Evolutionary conservation across 2,329 filamentous ascomycete species (phyloP).

Genomic region (Chaetothyriales sp.): DNA sequence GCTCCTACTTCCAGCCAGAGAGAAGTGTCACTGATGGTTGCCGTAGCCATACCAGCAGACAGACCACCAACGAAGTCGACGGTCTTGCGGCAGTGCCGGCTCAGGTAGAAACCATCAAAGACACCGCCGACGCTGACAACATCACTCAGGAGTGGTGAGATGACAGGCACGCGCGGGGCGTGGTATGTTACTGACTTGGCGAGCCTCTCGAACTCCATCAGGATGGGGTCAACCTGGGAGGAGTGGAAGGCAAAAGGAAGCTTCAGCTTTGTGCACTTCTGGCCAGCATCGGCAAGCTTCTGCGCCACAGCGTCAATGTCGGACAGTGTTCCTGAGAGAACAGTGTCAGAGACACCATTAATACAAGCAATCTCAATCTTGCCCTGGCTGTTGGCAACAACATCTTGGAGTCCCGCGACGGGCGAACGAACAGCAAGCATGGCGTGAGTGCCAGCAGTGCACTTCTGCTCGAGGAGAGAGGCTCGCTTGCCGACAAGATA

Average conservation of each 20-base stretch:
- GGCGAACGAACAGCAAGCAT: conserved; percentile 33
- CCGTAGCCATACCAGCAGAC: conserved; percentile 24
- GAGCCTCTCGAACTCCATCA: conserved; percentile 27
- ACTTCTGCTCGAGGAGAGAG: conserved; percentile 28
- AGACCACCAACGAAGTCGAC: conserved; percentile 35
- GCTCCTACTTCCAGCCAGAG: conserved; percentile 35
- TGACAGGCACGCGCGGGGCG: conserved; percentile 28
- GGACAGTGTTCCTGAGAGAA: conserved; percentile 27
- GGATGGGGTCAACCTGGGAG: conserved; percentile 33
- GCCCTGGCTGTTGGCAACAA: conserved; percentile 17
- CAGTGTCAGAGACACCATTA: conserved; percentile 31
- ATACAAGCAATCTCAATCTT: conserved; percentile 27
- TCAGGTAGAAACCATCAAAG: conserved; percentile 29
- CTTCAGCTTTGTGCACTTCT: conserved; percentile 30
- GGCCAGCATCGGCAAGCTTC: conserved; percentile 23
- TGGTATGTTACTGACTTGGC: conserved; percentile 28
- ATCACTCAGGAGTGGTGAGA: conserved; percentile 34
- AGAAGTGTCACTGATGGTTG: conserved; percentile 24
- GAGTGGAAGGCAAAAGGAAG: conserved; percentile 36
- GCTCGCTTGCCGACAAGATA: conserved; percentile 30
- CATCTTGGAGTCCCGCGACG: conserved; percentile 22
- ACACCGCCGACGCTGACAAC: conserved; percentile 27
- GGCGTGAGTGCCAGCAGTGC: conserved; percentile 29
- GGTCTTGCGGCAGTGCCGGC: conserved; percentile 29
- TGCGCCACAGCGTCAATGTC: conserved; percentile 27